Conservation (phyloP, 2,329 filamentous ascomycete species). For the Aspergillus fructus region DNA sequence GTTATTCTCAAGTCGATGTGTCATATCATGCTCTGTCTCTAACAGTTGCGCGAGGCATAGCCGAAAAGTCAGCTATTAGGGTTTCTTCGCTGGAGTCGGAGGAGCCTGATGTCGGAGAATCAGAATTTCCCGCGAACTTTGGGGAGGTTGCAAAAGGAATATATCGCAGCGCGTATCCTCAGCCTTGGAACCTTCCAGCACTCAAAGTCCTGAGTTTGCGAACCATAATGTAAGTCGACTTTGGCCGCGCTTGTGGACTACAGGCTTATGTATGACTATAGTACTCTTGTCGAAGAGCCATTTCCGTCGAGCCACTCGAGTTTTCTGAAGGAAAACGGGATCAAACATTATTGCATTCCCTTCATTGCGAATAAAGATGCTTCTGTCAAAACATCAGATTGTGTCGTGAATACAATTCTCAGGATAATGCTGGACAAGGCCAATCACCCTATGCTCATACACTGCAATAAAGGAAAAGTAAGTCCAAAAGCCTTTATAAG, state of each 20-base stretch:
- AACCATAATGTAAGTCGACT: slow-evolving; percentile 68
- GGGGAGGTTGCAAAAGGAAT: slow-evolving; percentile 71
- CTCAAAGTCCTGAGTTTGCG: slow-evolving; percentile 68
- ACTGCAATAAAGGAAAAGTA: slow-evolving; percentile 90
- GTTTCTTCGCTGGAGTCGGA: slow-evolving; percentile 15
- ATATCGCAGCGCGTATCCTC: slow-evolving; percentile 80
- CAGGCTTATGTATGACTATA: slow-evolving; percentile 26
- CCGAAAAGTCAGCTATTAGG: neutral
- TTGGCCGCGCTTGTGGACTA: neutral
- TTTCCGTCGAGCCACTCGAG: slow-evolving; percentile 47
- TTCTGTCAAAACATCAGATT: slow-evolving; percentile 61
- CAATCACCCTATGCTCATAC: slow-evolving; percentile 79
- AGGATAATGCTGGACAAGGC: slow-evolving; percentile 67
- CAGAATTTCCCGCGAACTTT: slow-evolving; percentile 66
- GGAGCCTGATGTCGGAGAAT: slow-evolving; percentile 19
- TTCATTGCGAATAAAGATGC: slow-evolving; percentile 86
- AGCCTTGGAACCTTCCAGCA: slow-evolving; percentile 67
- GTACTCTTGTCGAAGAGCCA: slow-evolving; percentile 65
- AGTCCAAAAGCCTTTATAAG: slow-evolving; percentile 15
- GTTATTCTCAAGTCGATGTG: neutral
- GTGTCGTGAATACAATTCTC: slow-evolving; percentile 70
- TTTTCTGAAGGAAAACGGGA: slow-evolving; percentile 67
- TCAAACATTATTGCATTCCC: slow-evolving; percentile 71
- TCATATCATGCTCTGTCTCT: neutral
- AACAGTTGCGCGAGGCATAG: neutral